Percentiles rank a stretch among this genome's conserved stretches.
Conservation (phyloP, 768 basidiomycete species). For the Cystofilobasidium bisporidii region DNA sequence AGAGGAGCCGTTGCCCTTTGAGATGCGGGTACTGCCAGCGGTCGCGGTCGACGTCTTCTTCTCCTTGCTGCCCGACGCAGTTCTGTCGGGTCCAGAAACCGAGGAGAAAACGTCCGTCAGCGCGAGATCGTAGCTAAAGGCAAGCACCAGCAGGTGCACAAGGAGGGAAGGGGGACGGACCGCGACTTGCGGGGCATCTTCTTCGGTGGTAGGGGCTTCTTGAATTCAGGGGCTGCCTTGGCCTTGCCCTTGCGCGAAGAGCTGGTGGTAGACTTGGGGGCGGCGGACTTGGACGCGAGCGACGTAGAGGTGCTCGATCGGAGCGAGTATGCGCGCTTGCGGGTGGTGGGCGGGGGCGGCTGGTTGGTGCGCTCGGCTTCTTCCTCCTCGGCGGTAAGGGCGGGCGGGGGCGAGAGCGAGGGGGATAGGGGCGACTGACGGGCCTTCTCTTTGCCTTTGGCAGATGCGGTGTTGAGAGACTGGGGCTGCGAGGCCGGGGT, state of each 20-base stretch:
- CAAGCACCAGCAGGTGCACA: neutral
- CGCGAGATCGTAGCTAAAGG: too few relatives aligned
- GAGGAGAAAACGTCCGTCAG: neutral
- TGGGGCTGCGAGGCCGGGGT: slow-evolving; percentile 20
- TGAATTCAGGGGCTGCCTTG: slow-evolving; percentile 8
- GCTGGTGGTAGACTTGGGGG: slow-evolving; percentile 2
- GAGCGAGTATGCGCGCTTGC: slow-evolving; percentile 12
- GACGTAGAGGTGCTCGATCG: neutral
- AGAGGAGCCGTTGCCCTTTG: slow-evolving; percentile 14
- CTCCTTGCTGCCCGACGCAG: neutral
- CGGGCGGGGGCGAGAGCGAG: slow-evolving; percentile 12
- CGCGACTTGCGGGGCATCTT: slow-evolving; percentile 10
- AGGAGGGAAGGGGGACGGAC: slow-evolving; percentile 6
- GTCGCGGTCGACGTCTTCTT: neutral
- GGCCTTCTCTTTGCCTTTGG: slow-evolving; percentile 19
- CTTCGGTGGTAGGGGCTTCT: slow-evolving; percentile 2
- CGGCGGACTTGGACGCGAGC: too few relatives aligned
- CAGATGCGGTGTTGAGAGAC: neutral
- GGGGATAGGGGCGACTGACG: neutral
- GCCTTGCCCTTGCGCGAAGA: slow-evolving; percentile 6
- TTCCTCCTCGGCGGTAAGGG: slow-evolving; percentile 5
- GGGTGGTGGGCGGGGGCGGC: neutral
- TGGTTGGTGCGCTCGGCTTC: neutral
- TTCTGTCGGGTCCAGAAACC: neutral
- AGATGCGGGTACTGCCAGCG: neutral